Conservation (phyloP, 1,284 basidiomycete species). For the Marasmius tenuissimus region DNA sequence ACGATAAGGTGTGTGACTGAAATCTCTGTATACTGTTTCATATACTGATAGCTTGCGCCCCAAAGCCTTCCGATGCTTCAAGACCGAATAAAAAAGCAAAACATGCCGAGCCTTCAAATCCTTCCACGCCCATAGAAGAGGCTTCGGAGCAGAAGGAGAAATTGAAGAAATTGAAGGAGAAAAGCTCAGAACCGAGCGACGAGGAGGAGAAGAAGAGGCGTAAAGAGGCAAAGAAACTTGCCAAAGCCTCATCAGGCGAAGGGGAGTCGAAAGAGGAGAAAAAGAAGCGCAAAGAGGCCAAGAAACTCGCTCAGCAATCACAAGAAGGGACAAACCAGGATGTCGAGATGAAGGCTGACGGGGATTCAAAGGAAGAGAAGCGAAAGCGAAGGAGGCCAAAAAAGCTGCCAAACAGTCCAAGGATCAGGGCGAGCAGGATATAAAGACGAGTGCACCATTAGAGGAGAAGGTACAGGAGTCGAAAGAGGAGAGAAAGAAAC, state of each 20-base stretch:
- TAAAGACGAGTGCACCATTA: constrained; percentile 17
- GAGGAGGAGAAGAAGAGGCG: constrained; percentile 24
- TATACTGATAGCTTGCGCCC: background rate
- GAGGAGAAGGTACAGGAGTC: constrained; percentile 10
- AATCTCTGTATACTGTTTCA: background rate
- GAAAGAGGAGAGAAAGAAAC: constrained; percentile 16
- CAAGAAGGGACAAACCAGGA: constrained; percentile 22
- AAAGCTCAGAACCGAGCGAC: no score
- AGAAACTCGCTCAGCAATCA: constrained; percentile 22
- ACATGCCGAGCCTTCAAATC: constrained; percentile 6
- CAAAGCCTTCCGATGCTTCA: constrained; percentile 15
- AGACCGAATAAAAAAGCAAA: constrained; percentile 23
- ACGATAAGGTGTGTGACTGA: constrained; percentile 16
- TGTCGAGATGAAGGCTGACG: constrained; percentile 21
- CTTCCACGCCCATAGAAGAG: constrained; percentile 12
- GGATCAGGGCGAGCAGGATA: constrained; percentile 25
- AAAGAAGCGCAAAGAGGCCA: constrained; percentile 15
- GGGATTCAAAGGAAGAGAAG: background rate
- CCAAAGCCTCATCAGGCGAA: constrained; percentile 16
- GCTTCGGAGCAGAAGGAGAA: constrained; percentile 6
- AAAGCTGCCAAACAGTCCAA: constrained; percentile 15
- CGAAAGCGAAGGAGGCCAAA: constrained; percentile 7
- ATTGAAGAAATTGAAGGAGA: background rate
- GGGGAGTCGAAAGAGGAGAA: background rate
- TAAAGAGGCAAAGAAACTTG: constrained; percentile 26